Evolutionary conservation across 441 rosid species (phyloP).

Genomic region (Erysimum pusillum): DNA sequence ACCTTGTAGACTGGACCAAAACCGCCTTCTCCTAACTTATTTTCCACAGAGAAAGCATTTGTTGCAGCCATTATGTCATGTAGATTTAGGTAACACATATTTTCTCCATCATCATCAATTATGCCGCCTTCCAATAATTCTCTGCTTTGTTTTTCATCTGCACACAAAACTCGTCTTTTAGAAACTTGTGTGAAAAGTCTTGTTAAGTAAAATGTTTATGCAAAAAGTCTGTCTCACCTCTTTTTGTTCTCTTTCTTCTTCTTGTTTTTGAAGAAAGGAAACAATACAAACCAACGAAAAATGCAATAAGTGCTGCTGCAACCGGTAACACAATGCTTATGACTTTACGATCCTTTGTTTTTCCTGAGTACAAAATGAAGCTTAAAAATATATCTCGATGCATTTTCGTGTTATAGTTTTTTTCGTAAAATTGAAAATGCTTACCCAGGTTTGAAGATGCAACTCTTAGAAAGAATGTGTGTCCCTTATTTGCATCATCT

Average conservation of each 20-base stretch:
- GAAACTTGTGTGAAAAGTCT: background rate
- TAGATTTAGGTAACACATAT: background rate
- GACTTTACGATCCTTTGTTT: background rate
- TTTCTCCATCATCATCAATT: background rate
- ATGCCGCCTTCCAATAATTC: background rate
- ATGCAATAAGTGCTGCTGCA: background rate
- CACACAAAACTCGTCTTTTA: background rate
- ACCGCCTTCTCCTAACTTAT: constrained; percentile 36
- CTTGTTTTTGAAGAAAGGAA: background rate
- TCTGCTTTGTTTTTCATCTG: background rate
- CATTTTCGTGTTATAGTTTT: background rate
- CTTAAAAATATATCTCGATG: background rate
- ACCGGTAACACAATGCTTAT: background rate
- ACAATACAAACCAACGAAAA: background rate
- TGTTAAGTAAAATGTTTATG: background rate
- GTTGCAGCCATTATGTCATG: constrained; percentile 25
- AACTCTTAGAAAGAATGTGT: background rate
- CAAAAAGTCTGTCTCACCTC: background rate
- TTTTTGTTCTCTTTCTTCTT: background rate
- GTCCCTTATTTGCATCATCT: background rate
- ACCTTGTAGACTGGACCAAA: constrained; percentile 39
- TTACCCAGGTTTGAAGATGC: background rate
- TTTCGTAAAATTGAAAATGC: background rate
- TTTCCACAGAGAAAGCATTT: constrained; percentile 19
- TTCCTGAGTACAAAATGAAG: background rate